phyloP scores from a whole-genome alignment of 2,329 filamentous ascomycete species.

The Alternaria atra region DNA sequence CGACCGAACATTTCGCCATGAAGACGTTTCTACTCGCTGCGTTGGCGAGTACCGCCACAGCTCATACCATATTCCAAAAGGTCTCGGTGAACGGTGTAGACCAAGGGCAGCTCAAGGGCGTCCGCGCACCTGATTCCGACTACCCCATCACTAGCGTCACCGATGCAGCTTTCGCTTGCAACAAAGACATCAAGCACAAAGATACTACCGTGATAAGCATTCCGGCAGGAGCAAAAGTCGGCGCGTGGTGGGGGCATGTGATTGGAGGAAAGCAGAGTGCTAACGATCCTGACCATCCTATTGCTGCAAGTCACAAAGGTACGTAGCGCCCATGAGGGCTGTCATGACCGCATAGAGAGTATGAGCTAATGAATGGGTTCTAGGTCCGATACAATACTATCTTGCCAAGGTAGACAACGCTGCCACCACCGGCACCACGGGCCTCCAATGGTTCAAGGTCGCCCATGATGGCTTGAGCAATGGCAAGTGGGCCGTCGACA shows the following conservation, averaged over 20 bases:
- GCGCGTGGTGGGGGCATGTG: slow-evolving; percentile 59
- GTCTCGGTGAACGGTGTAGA: slow-evolving; percentile 60
- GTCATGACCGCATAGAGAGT: background rate
- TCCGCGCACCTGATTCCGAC: slow-evolving; percentile 60
- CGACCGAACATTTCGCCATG: slow-evolving; percentile 8
- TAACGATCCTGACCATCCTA: slow-evolving; percentile 59
- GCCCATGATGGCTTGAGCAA: slow-evolving; percentile 48
- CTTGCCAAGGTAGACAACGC: slow-evolving; percentile 49
- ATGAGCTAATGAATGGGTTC: background rate
- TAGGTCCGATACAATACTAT: slow-evolving; percentile 30
- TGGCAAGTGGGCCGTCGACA: slow-evolving; percentile 57
- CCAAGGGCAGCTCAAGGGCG: slow-evolving; percentile 59
- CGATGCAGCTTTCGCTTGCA: slow-evolving; percentile 55
- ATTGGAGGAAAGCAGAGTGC: slow-evolving; percentile 61
- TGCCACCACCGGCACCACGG: slow-evolving; percentile 44
- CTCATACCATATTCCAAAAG: slow-evolving; percentile 54
- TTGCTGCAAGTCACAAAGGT: slow-evolving; percentile 59
- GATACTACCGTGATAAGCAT: slow-evolving; percentile 56
- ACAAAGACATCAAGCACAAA: slow-evolving; percentile 48
- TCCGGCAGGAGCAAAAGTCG: slow-evolving; percentile 59
- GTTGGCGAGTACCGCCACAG: slow-evolving; percentile 33
- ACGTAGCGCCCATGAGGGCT: background rate
- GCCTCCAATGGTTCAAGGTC: slow-evolving; percentile 50
- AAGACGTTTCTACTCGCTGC: slow-evolving; percentile 24
- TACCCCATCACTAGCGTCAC: slow-evolving; percentile 58